These are phyloP conservation scores for Ambrosia trifida DNA, from an alignment of 129 eudicot species.

Conservation along the genomic window DNA sequence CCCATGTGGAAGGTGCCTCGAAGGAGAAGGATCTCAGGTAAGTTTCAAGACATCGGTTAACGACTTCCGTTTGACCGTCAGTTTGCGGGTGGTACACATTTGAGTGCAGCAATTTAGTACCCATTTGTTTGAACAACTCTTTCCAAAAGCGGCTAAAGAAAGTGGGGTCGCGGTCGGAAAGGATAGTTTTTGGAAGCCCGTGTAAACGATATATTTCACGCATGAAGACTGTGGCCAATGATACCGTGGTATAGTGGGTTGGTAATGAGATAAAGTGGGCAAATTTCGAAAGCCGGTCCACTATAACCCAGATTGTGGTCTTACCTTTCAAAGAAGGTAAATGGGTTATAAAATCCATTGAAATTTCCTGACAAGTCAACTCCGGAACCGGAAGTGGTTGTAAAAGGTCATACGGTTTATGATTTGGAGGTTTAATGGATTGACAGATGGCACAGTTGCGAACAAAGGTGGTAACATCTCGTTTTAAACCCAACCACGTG, in stretches of 20 bases:
- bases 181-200: background rate
- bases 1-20: too few species aligned
- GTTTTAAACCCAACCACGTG: background rate
- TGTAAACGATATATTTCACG: too few species aligned
- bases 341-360: background rate
- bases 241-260: background rate
- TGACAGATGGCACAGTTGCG: too few species aligned
- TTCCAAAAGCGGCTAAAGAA: background rate
- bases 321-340: background rate
- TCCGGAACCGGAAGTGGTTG: background rate
- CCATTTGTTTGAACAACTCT: too few species aligned
- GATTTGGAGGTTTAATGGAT: background rate
- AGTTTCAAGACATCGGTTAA: too few species aligned
- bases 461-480: background rate
- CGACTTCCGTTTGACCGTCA: too few species aligned
- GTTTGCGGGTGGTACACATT: too few species aligned
- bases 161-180: background rate
- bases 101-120: too few species aligned
- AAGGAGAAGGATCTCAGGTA: too few species aligned
- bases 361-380: background rate
- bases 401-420: background rate
- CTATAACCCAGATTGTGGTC: background rate
- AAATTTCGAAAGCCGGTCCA: background rate
- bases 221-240: background rate
- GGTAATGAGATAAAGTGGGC: background rate